phyloP scores from a whole-genome alignment of 257 asterid genomes.

The Fraxinus cuspidata region DNA sequence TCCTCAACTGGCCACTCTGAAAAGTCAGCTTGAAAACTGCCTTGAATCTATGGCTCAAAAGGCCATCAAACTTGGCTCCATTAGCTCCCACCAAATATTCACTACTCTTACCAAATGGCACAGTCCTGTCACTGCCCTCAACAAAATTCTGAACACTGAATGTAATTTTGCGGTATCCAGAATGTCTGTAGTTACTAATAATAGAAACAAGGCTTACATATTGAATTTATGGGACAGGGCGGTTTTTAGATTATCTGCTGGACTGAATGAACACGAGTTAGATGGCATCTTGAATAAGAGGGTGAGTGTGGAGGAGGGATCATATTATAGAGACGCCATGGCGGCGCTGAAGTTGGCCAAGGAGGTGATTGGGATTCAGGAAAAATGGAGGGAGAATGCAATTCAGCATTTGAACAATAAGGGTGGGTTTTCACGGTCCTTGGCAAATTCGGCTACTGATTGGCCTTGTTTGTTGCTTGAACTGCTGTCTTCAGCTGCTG shows the following conservation, averaged over 20 bases:
- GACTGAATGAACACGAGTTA: constrained; percentile 59
- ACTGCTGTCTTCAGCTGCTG: constrained; percentile 84
- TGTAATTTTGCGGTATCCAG: constrained; percentile 23
- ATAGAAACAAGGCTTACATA: constrained; percentile 39
- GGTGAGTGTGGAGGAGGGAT: constrained; percentile 48
- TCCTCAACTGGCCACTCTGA: constrained; percentile 51
- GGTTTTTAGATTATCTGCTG: constrained; percentile 56
- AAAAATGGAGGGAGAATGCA: constrained; percentile 80
- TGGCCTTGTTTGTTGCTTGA: constrained; percentile 95
- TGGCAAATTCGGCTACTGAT: constrained; percentile 89
- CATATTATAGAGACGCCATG: constrained; percentile 75
- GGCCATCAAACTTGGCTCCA: constrained; percentile 75
- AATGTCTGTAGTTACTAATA: constrained; percentile 29
- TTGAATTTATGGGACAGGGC: constrained; percentile 85
- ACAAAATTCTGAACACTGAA: constrained; percentile 50
- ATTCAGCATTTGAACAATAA: constrained; percentile 67
- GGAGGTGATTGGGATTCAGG: constrained; percentile 76
- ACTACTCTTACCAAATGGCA: constrained; percentile 86
- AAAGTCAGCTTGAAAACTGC: constrained; percentile 67
- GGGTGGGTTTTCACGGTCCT: constrained; percentile 82
- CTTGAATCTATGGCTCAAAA: constrained; percentile 72
- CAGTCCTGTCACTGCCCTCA: constrained; percentile 67
- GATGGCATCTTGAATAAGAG: constrained; percentile 43
- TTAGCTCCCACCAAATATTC: constrained; percentile 83
- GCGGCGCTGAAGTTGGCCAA: constrained; percentile 89